Conservation (phyloP, 169 alveolate species). For the Pseudocohnilembus persalinus region DNA sequence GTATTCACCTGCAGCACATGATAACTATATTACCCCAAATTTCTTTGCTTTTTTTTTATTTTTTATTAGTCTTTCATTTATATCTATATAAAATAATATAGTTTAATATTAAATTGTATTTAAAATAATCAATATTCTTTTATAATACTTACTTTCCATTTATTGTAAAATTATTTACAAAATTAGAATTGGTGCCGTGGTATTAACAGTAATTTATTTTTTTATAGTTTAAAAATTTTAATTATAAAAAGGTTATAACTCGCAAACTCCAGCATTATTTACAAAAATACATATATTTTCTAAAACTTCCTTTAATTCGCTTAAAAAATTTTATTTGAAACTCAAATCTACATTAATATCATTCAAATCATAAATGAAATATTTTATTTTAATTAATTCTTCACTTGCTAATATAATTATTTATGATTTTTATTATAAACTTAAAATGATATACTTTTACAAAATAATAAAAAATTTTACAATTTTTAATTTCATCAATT, state of each 20-base stretch:
- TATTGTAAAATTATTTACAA: neutral
- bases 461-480: neutral
- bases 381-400: too few species aligned
- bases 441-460: too few species aligned
- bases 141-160: neutral
- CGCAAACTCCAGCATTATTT: neutral
- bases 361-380: neutral
- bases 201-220: neutral
- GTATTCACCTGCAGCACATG: slow-evolving; percentile 6
- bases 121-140: neutral
- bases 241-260: neutral
- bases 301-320: neutral
- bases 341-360: too few species aligned
- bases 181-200: neutral
- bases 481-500: too few species aligned
- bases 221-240: too few species aligned
- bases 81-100: too few species aligned
- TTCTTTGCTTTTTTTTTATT: slow-evolving; percentile 16
- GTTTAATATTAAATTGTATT: too few species aligned
- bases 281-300: neutral
- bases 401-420: too few species aligned
- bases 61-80: neutral
- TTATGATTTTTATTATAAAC: too few species aligned
- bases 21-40: slow-evolving; percentile 17
- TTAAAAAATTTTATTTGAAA: too few species aligned